Conservation (phyloP, 768 basidiomycete species). For the Tricholoma sp. region DNA sequence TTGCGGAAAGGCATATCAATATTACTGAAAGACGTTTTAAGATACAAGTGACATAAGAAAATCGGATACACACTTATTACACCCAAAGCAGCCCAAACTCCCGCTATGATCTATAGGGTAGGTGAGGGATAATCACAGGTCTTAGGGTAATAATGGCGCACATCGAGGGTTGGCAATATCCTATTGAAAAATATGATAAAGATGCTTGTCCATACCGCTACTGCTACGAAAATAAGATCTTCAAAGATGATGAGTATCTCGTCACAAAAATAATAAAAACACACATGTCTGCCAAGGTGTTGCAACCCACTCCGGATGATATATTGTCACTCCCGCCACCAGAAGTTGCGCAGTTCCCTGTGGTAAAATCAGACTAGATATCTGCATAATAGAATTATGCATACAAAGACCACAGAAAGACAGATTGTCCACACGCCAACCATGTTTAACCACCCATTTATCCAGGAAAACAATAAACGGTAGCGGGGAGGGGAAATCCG, state of each 20-base stretch:
- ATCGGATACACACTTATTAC: conserved; percentile 34
- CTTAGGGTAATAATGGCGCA: conserved; percentile 15
- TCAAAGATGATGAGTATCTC: neutral
- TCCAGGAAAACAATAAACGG: conserved; percentile 53
- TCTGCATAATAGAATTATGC: neutral
- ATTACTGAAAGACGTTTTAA: neutral
- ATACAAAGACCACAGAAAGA: conserved; percentile 61
- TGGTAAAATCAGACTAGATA: neutral
- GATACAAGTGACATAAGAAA: neutral
- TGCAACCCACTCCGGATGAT: conserved; percentile 51
- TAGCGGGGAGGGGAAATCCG: conserved; percentile 49
- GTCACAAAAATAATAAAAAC: conserved; percentile 5
- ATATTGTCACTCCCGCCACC: conserved; percentile 55
- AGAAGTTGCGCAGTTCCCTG: conserved; percentile 56
- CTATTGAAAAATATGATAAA: conserved; percentile 56
- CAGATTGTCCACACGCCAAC: conserved; percentile 68
- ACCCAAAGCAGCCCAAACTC: conserved; percentile 59
- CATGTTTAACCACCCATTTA: conserved; percentile 65
- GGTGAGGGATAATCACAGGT: neutral
- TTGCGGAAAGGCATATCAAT: conserved; percentile 25
- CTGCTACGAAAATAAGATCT: conserved; percentile 55
- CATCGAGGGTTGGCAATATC: conserved; percentile 45
- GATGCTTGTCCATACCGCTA: conserved; percentile 40
- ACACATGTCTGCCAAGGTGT: conserved; percentile 58
- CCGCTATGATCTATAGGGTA: conserved; percentile 42